A percentile compares a stretch with the other conserved stretches of the same genome.
These are phyloP conservation scores for Diaporthe nobilis DNA, from an alignment of 2,329 filamentous ascomycete genomes.

Conservation along the genomic window DNA sequence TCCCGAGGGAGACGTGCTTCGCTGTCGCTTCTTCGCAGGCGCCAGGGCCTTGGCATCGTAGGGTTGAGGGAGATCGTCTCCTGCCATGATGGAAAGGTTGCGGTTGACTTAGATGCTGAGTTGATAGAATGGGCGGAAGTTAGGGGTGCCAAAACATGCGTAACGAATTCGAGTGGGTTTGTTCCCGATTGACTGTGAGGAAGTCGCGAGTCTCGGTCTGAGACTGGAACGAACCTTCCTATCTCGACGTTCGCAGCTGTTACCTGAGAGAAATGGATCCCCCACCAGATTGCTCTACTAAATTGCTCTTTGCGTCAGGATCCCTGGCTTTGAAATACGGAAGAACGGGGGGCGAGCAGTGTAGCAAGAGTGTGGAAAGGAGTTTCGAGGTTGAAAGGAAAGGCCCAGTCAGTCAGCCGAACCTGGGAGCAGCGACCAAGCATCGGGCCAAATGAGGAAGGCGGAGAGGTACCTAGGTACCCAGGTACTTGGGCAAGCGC, in stretches of 20 bases:
- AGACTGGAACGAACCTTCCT: background rate
- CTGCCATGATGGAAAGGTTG: conserved; percentile 51
- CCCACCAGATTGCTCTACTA: background rate
- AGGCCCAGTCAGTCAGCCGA: background rate
- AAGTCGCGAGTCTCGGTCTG: background rate
- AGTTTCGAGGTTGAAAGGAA: no score
- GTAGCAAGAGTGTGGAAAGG: no score
- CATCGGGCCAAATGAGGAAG: conserved; percentile 23
- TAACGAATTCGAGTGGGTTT: no score
- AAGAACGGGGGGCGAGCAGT: background rate
- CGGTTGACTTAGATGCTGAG: background rate
- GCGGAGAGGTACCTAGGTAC: conserved; percentile 30
- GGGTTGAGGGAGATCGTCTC: conserved; percentile 68
- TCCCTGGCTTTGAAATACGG: background rate
- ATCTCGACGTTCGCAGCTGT: background rate
- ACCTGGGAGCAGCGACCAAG: background rate
- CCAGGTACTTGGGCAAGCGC: background rate
- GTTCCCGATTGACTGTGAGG: background rate
- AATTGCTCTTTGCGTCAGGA: background rate
- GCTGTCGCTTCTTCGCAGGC: conserved; percentile 70
- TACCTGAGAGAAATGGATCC: background rate
- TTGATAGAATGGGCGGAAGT: background rate
- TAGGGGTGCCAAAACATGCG: background rate
- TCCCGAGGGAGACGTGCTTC: conserved; percentile 63
- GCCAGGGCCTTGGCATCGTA: conserved; percentile 73